A percentile compares a stretch with the other conserved stretches of the same genome.
Conservation (phyloP, 768 basidiomycete species). For the Asterophora lycoperdoides region DNA sequence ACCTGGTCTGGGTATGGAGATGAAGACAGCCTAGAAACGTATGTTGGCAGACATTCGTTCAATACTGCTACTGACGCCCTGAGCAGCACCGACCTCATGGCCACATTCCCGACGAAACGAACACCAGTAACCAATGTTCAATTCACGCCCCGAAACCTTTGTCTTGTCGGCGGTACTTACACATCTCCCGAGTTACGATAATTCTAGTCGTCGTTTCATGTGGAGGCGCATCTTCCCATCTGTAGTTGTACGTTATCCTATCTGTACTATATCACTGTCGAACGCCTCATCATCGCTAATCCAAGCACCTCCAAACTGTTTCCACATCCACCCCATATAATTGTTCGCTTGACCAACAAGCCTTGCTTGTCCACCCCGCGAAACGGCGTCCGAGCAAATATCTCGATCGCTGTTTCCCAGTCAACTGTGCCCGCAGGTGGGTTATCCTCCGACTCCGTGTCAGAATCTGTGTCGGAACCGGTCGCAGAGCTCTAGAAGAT, state of each 20-base stretch:
- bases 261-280: constrained; percentile 1
- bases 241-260: constrained; percentile 1
- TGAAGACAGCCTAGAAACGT: constrained; percentile 71
- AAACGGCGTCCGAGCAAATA: too few relatives aligned
- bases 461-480: too few relatives aligned
- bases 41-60: constrained; percentile 26
- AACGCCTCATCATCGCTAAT: neutral
- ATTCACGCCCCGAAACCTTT: constrained; percentile 93
- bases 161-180: constrained; percentile 79
- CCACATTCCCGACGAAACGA: constrained; percentile 93
- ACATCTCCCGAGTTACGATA: constrained; percentile 55
- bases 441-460: too few relatives aligned
- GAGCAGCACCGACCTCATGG: constrained; percentile 73
- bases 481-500: too few relatives aligned
- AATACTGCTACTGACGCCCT: constrained; percentile 9
- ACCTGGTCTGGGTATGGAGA: constrained; percentile 35
- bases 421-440: too few relatives aligned
- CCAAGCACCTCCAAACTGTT: neutral
- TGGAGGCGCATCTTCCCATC: neutral
- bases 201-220: neutral
- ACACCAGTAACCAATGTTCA: constrained; percentile 91
- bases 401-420: too few relatives aligned
- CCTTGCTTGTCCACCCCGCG: too few relatives aligned
- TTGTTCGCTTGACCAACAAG: neutral
- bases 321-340: neutral